Percentiles rank a stretch among this genome's conserved stretches.
These are phyloP conservation scores for Ogataea naganishii DNA, from an alignment of 805 yeast genomes.

Conservation along the genomic window DNA sequence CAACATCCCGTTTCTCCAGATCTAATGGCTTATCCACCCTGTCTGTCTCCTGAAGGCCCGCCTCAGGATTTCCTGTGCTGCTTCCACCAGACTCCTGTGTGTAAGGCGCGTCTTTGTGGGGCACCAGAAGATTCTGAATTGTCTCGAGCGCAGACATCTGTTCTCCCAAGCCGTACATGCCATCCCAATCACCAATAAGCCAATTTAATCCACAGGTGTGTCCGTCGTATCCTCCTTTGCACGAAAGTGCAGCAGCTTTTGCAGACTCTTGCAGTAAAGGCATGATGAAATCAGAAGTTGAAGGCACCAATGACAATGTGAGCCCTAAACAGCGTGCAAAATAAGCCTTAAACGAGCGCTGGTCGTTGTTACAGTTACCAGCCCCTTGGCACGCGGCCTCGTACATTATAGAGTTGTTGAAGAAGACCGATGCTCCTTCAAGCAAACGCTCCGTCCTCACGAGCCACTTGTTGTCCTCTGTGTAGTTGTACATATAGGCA, in stretches of 20 bases:
- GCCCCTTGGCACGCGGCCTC: conserved; percentile 66
- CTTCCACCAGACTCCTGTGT: conserved; percentile 57
- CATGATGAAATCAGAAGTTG: conserved; percentile 37
- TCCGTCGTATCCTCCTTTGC: conserved; percentile 69
- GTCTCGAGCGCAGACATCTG: conserved; percentile 63
- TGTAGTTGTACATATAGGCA: conserved; percentile 59
- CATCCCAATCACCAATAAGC: conserved; percentile 49
- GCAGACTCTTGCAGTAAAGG: too few relatives aligned
- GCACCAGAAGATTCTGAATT: conserved; percentile 29
- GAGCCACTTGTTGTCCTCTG: conserved; percentile 51
- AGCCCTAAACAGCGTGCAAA: conserved; percentile 57
- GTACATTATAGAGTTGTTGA: conserved; percentile 43
- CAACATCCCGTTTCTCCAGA: conserved; percentile 34
- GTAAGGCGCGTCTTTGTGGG: conserved; percentile 41
- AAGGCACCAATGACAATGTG: conserved; percentile 53
- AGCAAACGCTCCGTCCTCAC: conserved; percentile 42
- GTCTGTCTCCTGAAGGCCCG: conserved; percentile 39
- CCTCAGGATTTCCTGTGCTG: conserved; percentile 51
- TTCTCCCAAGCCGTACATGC: conserved; percentile 61
- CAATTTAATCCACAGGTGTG: conserved; percentile 70
- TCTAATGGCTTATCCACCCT: conserved; percentile 30
- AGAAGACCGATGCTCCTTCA: conserved; percentile 37
- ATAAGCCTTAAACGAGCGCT: conserved; percentile 67
- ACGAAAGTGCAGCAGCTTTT: conserved; percentile 55
- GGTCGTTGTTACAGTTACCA: conserved; percentile 57